Percentiles rank a stretch among this genome's conserved stretches.
Evolutionary conservation across 2,329 filamentous ascomycete genomes (phyloP).

Genomic region (Arthrinium phaeospermum): DNA sequence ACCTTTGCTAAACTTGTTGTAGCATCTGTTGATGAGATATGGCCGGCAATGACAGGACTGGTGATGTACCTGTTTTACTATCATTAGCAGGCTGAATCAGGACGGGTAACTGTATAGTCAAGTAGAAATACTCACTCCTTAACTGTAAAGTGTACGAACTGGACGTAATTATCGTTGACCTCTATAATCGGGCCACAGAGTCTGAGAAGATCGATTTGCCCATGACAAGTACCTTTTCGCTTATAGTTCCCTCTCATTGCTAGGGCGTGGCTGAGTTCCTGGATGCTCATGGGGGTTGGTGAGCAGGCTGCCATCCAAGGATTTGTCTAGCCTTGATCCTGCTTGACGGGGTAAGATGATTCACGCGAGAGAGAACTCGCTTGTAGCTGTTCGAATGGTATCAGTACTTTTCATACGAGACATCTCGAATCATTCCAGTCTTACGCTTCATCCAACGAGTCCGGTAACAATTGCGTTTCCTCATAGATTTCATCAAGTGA

Average conservation of each 20-base stretch:
- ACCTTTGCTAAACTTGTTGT: constrained; percentile 11
- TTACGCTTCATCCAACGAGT: constrained; percentile 39
- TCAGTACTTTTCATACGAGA: not conserved
- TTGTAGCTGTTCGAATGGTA: constrained; percentile 21
- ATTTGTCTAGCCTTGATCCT: constrained; percentile 25
- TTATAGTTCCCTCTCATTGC: constrained; percentile 8
- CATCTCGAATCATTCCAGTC: constrained; percentile 8
- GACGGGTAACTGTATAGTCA: no score
- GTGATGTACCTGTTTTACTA: constrained; percentile 23
- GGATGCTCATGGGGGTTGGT: constrained; percentile 27
- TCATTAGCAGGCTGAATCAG: no score
- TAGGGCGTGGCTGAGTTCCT: constrained; percentile 29
- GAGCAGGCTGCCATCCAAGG: constrained; percentile 33
- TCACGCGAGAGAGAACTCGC: constrained; percentile 26
- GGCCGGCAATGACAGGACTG: constrained; percentile 15
- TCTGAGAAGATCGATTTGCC: constrained; percentile 26
- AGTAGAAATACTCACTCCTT: constrained; percentile 36
- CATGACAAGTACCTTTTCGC: not conserved
- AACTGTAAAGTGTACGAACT: constrained; percentile 42
- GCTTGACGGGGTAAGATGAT: constrained; percentile 13
- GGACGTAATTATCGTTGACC: constrained; percentile 33
- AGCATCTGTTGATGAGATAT: constrained; percentile 19
- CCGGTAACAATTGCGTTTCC: constrained; percentile 35
- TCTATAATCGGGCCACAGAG: constrained; percentile 41
- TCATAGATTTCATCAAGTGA: constrained; percentile 32